Conservation (phyloP, 495 filamentous ascomycete species). For the Monascus purpureus region DNA sequence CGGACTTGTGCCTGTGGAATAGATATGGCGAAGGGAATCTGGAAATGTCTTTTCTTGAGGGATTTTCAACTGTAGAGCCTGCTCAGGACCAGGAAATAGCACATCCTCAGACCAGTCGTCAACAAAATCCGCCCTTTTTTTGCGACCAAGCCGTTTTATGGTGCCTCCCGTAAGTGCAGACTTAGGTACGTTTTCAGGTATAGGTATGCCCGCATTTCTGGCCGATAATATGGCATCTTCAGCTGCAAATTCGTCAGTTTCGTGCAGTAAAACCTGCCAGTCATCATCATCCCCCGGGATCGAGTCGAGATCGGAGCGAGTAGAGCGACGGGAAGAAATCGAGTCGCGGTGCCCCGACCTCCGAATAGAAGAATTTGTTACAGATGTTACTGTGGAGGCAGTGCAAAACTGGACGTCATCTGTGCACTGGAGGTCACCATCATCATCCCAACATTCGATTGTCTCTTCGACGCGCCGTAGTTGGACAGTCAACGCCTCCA, state of each 20-base stretch:
- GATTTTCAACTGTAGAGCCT: slow-evolving; percentile 47
- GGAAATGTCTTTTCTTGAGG: slow-evolving; percentile 48
- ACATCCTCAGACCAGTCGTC: slow-evolving; percentile 93
- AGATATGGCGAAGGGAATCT: slow-evolving; percentile 52
- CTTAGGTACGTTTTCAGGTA: slow-evolving; percentile 77
- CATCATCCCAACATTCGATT: slow-evolving; percentile 84
- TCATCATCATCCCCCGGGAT: slow-evolving; percentile 64
- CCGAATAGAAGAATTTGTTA: slow-evolving; percentile 35
- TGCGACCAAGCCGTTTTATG: slow-evolving; percentile 80
- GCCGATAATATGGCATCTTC: slow-evolving; percentile 77
- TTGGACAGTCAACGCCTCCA: slow-evolving; percentile 47
- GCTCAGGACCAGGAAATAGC: slow-evolving; percentile 54
- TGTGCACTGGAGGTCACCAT: slow-evolving; percentile 61
- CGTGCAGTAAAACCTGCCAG: slow-evolving; percentile 64
- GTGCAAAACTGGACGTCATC: slow-evolving; percentile 56
- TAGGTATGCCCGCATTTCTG: slow-evolving; percentile 77
- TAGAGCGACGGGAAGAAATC: slow-evolving; percentile 60
- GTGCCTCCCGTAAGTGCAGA: slow-evolving; percentile 90
- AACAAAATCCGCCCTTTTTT: slow-evolving; percentile 59
- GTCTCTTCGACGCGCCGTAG: slow-evolving; percentile 37
- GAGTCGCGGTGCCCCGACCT: slow-evolving; percentile 52
- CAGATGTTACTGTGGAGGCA: slow-evolving; percentile 44
- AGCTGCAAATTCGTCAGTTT: slow-evolving; percentile 66
- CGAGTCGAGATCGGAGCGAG: slow-evolving; percentile 68
- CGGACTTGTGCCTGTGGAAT: slow-evolving; percentile 27